phyloP scores from a whole-genome alignment of 768 basidiomycete genomes.

The Boletus sensibilis region DNA sequence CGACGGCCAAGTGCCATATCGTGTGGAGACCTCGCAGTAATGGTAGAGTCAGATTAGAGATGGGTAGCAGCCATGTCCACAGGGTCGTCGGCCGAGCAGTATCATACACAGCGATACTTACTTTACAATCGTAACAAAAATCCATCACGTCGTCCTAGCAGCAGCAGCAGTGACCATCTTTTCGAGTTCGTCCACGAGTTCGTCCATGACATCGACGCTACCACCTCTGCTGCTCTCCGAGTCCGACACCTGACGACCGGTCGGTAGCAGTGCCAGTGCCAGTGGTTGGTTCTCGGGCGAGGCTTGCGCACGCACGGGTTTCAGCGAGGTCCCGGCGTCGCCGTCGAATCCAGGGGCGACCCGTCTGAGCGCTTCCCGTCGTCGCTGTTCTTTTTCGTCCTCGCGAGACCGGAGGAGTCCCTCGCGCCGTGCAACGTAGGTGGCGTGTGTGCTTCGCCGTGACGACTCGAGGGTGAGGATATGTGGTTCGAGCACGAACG shows the following conservation, averaged over 20 bases:
- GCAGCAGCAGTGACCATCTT: conserved; percentile 44
- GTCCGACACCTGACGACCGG: too few relatives aligned
- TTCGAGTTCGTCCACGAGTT: conserved; percentile 78
- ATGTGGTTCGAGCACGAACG: conserved; percentile 90
- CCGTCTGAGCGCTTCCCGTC: conserved; percentile 62
- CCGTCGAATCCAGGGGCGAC: conserved; percentile 89
- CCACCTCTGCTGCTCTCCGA: background rate
- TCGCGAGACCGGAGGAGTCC: conserved; percentile 68
- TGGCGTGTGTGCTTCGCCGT: conserved; percentile 62
- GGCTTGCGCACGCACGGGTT: conserved; percentile 21
- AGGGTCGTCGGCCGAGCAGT: too few relatives aligned
- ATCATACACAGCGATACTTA: background rate
- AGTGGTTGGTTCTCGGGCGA: conserved; percentile 12
- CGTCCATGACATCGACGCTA: conserved; percentile 68
- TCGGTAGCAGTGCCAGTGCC: too few relatives aligned
- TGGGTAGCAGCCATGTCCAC: too few relatives aligned
- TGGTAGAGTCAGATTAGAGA: background rate
- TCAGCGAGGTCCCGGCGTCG: conserved; percentile 47
- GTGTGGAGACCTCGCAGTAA: background rate
- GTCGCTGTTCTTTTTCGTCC: conserved; percentile 69
- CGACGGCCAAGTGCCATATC: background rate
- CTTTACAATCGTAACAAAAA: background rate
- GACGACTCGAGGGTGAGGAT: conserved; percentile 73
- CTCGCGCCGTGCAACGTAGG: conserved; percentile 65
- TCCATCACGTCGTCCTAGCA: background rate